These are phyloP conservation scores for Trichoderma polysporum DNA, from an alignment of 2,329 filamentous ascomycete genomes.

Conservation along the genomic window DNA sequence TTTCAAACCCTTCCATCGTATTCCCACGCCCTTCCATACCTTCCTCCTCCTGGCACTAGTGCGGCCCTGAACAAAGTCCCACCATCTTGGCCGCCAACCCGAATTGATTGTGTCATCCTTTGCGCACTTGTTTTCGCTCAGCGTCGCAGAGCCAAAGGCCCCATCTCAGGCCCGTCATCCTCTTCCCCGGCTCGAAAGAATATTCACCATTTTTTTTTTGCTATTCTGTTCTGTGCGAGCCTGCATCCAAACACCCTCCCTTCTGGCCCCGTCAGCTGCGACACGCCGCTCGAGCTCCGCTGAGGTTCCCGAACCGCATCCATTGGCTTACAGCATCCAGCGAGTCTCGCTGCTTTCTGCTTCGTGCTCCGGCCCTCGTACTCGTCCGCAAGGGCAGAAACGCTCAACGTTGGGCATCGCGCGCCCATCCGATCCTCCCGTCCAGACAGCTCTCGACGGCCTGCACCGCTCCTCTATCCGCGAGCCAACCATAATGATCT, in stretches of 20 bases:
- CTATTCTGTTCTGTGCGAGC: conserved; percentile 13
- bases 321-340: conserved; percentile 6
- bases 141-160: conserved; percentile 6
- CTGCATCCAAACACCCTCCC: conserved; percentile 8
- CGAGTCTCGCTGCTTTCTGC: neutral
- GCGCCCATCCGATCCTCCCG: conserved; percentile 23
- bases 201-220: conserved; percentile 26
- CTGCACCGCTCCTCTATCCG: conserved; percentile 31
- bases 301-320: neutral
- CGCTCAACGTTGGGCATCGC: conserved; percentile 30
- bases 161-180: conserved; percentile 29
- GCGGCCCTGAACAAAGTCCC: conserved; percentile 22
- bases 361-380: no score
- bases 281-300: conserved; percentile 3
- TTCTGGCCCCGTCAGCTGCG: conserved; percentile 4
- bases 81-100: conserved; percentile 26
- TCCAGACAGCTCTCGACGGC: conserved; percentile 18
- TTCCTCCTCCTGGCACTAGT: conserved; percentile 17
- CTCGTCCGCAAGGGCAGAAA: conserved; percentile 9
- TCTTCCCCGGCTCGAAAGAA: conserved; percentile 32
- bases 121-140: conserved; percentile 26
- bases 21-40: conserved; percentile 20
- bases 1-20: conserved; percentile 15
- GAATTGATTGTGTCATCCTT: conserved; percentile 38
- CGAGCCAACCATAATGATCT: conserved; percentile 39